A percentile compares a stretch with the other conserved stretches of the same genome.
These are phyloP conservation scores for Cyclocybe cylindracea DNA, from an alignment of 768 basidiomycete species.

Conservation along the genomic window DNA sequence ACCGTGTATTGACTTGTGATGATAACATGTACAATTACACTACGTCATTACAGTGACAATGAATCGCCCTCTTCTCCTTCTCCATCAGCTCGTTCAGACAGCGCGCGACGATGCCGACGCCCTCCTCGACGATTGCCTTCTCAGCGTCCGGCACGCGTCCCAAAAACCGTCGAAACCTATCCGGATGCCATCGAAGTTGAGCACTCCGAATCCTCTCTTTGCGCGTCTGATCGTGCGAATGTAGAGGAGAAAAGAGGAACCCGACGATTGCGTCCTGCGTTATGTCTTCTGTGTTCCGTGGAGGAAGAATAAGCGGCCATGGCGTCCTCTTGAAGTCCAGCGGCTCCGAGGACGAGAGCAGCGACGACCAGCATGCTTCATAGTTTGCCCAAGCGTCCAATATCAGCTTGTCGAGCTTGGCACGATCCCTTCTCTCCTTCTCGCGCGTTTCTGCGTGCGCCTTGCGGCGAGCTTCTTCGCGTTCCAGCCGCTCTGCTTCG, in stretches of 20 bases:
- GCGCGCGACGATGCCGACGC: conserved; percentile 64
- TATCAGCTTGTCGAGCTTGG: conserved; percentile 43
- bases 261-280: conserved; percentile 50
- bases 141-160: conserved; percentile 54
- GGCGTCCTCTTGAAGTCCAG: conserved; percentile 67
- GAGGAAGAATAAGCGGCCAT: conserved; percentile 60
- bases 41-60: conserved; percentile 12
- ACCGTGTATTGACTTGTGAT: neutral
- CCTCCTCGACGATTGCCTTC: conserved; percentile 53
- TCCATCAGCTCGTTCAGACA: conserved; percentile 68
- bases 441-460: conserved; percentile 38
- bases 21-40: too few relatives aligned
- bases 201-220: conserved; percentile 70
- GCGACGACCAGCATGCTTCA: conserved; percentile 63
- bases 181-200: conserved; percentile 80
- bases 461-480: conserved; percentile 49
- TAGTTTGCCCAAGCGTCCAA: conserved; percentile 63
- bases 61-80: conserved; percentile 27
- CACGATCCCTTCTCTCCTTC: conserved; percentile 44
- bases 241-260: conserved; percentile 67
- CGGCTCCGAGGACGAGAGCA: conserved; percentile 44
- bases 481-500: conserved; percentile 47
- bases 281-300: conserved; percentile 50
- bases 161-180: conserved; percentile 65
- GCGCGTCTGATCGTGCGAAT: conserved; percentile 56